Evolutionary conservation across 139 green algal genomes (phyloP).

Genomic region (Penium margaritaceum): DNA sequence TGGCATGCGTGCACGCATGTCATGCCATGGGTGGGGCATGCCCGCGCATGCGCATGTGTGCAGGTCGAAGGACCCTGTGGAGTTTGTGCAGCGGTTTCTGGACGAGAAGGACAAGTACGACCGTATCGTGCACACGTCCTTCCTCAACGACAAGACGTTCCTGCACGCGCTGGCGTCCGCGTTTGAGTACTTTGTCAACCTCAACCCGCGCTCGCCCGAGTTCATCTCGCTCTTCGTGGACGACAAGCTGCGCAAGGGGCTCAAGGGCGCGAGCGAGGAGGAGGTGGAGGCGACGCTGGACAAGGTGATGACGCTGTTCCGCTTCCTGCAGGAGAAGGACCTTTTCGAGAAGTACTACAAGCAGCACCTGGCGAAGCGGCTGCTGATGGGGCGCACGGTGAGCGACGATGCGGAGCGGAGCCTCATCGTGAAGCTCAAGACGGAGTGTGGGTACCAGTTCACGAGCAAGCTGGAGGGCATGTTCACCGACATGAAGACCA

Average conservation of each 20-base stretch:
- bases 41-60: no score
- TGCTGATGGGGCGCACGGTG: constrained; percentile 68
- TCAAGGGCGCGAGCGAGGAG: constrained; percentile 67
- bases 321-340: constrained; percentile 91
- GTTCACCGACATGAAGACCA: constrained; percentile 97
- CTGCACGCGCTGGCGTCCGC: constrained; percentile 74
- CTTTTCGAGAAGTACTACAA: constrained; percentile 99
- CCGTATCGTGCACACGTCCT: constrained; percentile 62
- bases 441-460: constrained; percentile 97
- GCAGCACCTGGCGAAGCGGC: constrained; percentile 88
- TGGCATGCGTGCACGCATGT: no score
- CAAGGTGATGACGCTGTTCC: constrained; percentile 56
- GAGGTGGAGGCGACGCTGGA: constrained; percentile 85
- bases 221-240: constrained; percentile 96
- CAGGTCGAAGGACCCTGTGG: constrained; percentile 57
- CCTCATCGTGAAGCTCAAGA: constrained; percentile 94
- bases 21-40: no score
- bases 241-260: constrained; percentile 72
- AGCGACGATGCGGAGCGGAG: constrained; percentile 76
- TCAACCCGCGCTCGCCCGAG: constrained; percentile 77
- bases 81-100: constrained; percentile 81
- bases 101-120: constrained; percentile 85
- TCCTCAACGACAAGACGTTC: constrained; percentile 82
- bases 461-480: constrained; percentile 96
- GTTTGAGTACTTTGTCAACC: constrained; percentile 94